Evolutionary conservation across 2,329 filamentous ascomycete genomes (phyloP), one percentile per base, ranked within the genome.

Genomic region (Thelonectria discophora): DNA sequence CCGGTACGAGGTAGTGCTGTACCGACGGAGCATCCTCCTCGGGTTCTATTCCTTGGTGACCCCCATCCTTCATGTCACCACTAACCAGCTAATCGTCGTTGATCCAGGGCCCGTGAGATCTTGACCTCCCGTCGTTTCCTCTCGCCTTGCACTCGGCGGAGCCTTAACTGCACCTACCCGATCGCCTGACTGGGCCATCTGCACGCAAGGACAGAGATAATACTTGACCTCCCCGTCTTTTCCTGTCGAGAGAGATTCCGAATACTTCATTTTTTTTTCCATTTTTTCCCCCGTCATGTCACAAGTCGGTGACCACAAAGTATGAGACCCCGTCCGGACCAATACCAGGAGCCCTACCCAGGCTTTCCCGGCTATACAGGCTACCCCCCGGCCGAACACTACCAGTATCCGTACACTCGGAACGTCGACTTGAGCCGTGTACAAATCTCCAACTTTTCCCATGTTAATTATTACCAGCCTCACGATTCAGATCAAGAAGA

Each of bases 361-460:
- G 45, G 18, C 18, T 37, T 3, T 37, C 21, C 45, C 9, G 45
- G 24, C n/a, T 47, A 47, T 24, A 17, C 42, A 8, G 42, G 17
- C 42, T 45, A 45, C 20, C 18, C 42, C 20, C 17, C 11, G 55
- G 71, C 78, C 64, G 74, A 78, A 56, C 76, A 73, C 71, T 78
- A 77, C 75, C 76, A 78, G 46, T 72, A 77, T 75, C 76, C 78
- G 46, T 72, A 73, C 55, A 74, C 80, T 76, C 69, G 77, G 59
- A 74, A 76, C 63, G 60, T 78, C 72, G 74, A 78, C 68, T 77
- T 71, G 65, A 68, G 70, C 60, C 67, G 77, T 65, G 73, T 81
- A 58, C 75, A 80, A 66, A 78, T 73, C 62, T 77, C 79, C 64
- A 72, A 82, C 68, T 82, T 78, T 72, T 79, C 77, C 63, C 74